phyloP scores from a whole-genome alignment of 768 basidiomycete genomes.

The Tylopilus felleus region DNA sequence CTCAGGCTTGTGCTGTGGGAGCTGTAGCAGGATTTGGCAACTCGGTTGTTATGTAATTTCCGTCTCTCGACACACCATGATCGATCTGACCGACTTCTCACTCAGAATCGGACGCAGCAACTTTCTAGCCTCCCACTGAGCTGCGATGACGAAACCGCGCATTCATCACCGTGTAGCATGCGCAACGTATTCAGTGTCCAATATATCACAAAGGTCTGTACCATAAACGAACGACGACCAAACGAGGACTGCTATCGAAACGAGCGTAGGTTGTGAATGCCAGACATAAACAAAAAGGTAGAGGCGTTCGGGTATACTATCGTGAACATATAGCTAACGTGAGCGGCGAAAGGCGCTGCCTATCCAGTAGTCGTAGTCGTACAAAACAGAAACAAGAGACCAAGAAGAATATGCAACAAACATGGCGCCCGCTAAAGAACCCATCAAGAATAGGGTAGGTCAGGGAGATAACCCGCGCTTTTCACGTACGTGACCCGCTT shows the following conservation, averaged over 20 bases:
- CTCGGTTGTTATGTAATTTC: constrained; percentile 10
- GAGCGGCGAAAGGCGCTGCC: constrained; percentile 17
- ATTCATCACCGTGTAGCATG: not conserved
- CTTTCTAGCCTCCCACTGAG: not conserved
- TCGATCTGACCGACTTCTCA: not conserved
- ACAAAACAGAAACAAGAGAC: constrained; percentile 4
- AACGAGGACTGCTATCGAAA: constrained; percentile 13
- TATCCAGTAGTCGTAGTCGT: constrained; percentile 13
- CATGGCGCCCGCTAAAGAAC: not conserved
- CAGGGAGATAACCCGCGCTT: constrained; percentile 27
- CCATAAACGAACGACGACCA: constrained; percentile 20
- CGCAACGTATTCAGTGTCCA: not conserved
- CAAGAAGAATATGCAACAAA: not conserved
- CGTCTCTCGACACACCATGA: not conserved
- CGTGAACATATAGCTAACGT: constrained; percentile 15
- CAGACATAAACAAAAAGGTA: constrained; percentile 12
- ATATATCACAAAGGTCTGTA: not conserved
- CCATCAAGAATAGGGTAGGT: constrained; percentile 21
- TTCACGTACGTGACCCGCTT: constrained; percentile 31
- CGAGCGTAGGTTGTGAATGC: constrained; percentile 17
- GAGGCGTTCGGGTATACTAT: constrained; percentile 20
- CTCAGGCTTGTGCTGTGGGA: too few relatives aligned
- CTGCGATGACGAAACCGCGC: not conserved
- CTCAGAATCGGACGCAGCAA: not conserved
- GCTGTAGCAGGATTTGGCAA: too few relatives aligned